Base-by-base conservation (phyloP, 768 basidiomycete genomes). In the Boletus subcaerulescens region DNA sequence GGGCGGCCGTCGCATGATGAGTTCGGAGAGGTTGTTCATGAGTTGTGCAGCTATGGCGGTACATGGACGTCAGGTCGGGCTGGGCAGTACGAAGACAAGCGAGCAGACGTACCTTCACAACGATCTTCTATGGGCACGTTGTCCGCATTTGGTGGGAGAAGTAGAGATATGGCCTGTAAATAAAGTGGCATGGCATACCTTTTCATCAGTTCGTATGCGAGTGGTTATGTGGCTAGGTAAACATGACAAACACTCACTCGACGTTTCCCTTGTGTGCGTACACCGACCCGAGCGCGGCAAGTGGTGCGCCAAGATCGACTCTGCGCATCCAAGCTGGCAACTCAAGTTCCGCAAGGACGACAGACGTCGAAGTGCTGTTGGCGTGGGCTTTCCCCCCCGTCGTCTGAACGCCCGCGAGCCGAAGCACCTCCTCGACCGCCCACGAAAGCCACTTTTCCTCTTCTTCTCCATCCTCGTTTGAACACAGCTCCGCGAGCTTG, bases 131-230 rank as follows among this genome's bases (percentile, higher is more conserved):
- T 29, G 15, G 61, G 60, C 13, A 70, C 65, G 14, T 61, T 58
- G 42, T 68, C 65, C 55, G 48, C 48, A 17, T 62, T 58, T 0
- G 74, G 69, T 4, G 82, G 83, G 15, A 87, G 73, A 44, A 89
- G 75, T 20, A 87, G 70, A 0, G 82, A 80, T 43, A 85, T 76
- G 9, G 86, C 84, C 56, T 85, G 84, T 11, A 86, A 72, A 66
- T 88, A 88, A 6, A 89, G 74, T 3, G 81, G 79, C 61, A 84
- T 73, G 0, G 87, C 86, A 58, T 79, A 84, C 22, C 87, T 89
- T 52, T 47, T 26, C 10, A 38, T 20, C 48, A 35, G 38, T 24
- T 45, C 17, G 36, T 33, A 48, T 8, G 22, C 17, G 5, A 8
- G 26, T 24, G 40, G 36, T 31, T 9, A 10, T 12, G 33, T 3